These are phyloP conservation scores for Dothistroma septosporum DNA, from an alignment of 2,329 filamentous ascomycete genomes.

Conservation along the genomic window DNA sequence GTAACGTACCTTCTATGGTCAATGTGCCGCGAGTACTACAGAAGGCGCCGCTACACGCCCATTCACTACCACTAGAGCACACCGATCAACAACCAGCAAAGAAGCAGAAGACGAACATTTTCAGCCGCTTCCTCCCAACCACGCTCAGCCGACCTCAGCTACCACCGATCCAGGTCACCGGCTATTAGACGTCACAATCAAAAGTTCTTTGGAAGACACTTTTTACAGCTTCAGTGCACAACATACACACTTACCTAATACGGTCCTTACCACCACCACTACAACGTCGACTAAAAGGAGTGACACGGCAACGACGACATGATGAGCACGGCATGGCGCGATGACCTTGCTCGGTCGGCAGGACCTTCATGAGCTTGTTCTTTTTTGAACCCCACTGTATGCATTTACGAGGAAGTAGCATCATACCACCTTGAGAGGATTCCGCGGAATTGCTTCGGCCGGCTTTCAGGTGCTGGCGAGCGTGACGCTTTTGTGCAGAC, in stretches of 20 bases:
- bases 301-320: neutral
- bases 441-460: neutral
- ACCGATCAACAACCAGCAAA: conserved; percentile 33
- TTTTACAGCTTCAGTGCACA: conserved; percentile 7
- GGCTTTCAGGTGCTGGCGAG: conserved; percentile 6
- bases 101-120: conserved; percentile 38
- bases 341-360: neutral
- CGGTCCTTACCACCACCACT: conserved; percentile 4
- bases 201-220: conserved; percentile 6
- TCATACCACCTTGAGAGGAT: conserved; percentile 9
- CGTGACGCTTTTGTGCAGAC: neutral
- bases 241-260: conserved; percentile 8
- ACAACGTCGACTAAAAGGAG: conserved; percentile 4
- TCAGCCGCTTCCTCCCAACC: conserved; percentile 36
- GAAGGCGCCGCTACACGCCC: conserved; percentile 23
- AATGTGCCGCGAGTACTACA: conserved; percentile 36
- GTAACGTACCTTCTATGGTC: conserved; percentile 42
- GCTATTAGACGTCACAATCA: conserved; percentile 16
- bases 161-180: conserved; percentile 13
- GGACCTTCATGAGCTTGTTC: conserved; percentile 1
- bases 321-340: conserved; percentile 1
- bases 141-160: conserved; percentile 21
- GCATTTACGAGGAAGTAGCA: conserved; percentile 1
- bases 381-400: neutral
- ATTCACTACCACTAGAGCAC: conserved; percentile 28